Evolutionary conservation across 2,329 filamentous ascomycete genomes (phyloP).

Genomic region (Phialocephala subalpina): DNA sequence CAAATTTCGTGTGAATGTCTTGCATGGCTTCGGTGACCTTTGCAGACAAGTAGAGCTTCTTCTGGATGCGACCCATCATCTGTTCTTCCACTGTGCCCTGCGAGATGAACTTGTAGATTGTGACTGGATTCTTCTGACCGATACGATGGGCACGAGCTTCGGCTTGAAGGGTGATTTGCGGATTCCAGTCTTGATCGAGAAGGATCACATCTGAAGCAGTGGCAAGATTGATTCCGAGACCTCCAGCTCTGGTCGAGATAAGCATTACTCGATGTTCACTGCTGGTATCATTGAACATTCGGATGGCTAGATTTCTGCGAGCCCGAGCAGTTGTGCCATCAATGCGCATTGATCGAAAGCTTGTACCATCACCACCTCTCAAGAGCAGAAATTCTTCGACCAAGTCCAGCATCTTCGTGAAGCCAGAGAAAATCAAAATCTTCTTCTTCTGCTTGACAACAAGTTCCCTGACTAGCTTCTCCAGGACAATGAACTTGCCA

Average conservation of each 20-base stretch:
- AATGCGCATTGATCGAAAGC: conserved; percentile 77
- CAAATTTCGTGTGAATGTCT: conserved; percentile 54
- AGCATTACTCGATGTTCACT: conserved; percentile 89
- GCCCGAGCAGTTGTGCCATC: conserved; percentile 82
- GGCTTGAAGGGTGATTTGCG: conserved; percentile 95
- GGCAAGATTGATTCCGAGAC: conserved; percentile 95
- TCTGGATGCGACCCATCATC: conserved; percentile 62
- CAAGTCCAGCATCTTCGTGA: conserved; percentile 86
- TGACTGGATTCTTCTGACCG: conserved; percentile 92
- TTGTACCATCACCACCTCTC: conserved; percentile 63
- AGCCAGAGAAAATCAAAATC: conserved; percentile 98
- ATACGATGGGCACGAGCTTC: conserved; percentile 94
- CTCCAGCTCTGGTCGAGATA: conserved; percentile 90
- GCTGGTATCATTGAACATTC: conserved; percentile 87
- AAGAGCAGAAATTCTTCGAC: conserved; percentile 83
- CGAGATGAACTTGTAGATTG: conserved; percentile 94
- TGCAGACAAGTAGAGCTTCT: conserved; percentile 67
- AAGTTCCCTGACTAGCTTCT: conserved; percentile 86
- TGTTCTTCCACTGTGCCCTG: conserved; percentile 90
- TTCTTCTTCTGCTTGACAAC: conserved; percentile 68
- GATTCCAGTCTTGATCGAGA: conserved; percentile 96
- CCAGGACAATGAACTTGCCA: conserved; percentile 83
- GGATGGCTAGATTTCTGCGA: conserved; percentile 92
- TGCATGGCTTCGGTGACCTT: conserved; percentile 68
- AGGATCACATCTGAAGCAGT: conserved; percentile 98